Base-by-base conservation (phyloP, 805 yeast genomes). In the Ascoidea tarda region DNA sequence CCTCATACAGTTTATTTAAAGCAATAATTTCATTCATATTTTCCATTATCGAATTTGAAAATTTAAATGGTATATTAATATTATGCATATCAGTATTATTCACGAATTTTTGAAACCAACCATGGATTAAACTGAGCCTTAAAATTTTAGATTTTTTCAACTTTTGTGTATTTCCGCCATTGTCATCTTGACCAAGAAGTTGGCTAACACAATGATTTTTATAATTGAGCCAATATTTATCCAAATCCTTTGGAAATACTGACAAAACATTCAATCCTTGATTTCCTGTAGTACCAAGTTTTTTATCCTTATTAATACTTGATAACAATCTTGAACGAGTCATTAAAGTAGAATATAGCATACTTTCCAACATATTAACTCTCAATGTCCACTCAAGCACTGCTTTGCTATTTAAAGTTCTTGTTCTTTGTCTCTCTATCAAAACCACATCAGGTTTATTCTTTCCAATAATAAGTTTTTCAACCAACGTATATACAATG, bases 341-440 rank as follows among this genome's bases (percentile, higher is more conserved):
- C 38, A 38, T 10, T 14, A 55, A 16, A 5, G 54, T 47, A 12
- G 55, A 48, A 48, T 32, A 50, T 12, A 55, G 14, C 55, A 55
- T 53, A 31, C 48, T 31, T 45, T 53, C 55, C n/a, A 55, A 33
- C 53, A 49, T 53, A 16, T 53, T 55, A 6, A 55, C 57, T 45
- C 57, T 21, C 14, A 55, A 33, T 14, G 57, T 55, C 57, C 57
- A 55, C 44, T 55, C 52, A 12, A 46, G 53, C 6, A 55, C 57
- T n/a, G 28, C 38, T 8, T 48, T 21, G 6, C 51, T 42, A 6
- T 55, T 52, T 4, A 6, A 31, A 16, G 51, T 55, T 42, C 57
- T 46, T 6, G 50, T n/a, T 28, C 57, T 38, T 32, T 55, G 57
- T 16, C 53, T 49, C 21, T 55, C 57, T 32, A 55, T 50, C 10